Conservation (phyloP, 2,329 filamentous ascomycete genomes). For the Colletotrichum lini region DNA sequence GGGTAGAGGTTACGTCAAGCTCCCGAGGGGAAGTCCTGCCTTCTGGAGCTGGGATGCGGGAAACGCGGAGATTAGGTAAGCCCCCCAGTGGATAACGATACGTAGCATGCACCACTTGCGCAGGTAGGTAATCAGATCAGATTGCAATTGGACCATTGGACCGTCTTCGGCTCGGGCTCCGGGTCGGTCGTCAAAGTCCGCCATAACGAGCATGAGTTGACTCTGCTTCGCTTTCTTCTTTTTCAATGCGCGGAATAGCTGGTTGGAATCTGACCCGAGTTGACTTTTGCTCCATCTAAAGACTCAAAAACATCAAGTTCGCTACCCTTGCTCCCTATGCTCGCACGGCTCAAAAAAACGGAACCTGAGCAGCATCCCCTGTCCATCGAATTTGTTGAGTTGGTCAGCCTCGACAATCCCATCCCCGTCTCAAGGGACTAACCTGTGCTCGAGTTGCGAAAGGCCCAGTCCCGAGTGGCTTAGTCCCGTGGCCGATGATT, state of each 20-base stretch:
- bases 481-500: constrained; percentile 11
- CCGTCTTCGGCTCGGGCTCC: constrained; percentile 2
- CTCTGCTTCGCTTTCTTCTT: no score
- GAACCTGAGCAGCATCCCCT: constrained; percentile 18
- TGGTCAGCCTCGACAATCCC: constrained; percentile 6
- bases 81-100: background rate
- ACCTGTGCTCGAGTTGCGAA: background rate
- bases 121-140: background rate
- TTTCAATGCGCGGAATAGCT: no score
- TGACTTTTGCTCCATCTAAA: no score
- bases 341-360: background rate
- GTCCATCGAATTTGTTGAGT: constrained; percentile 34
- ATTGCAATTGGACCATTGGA: background rate
- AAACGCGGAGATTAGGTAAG: constrained; percentile 18
- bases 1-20: constrained; percentile 33
- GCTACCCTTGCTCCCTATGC: no score
- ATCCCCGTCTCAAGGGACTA: background rate
- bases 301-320: no score
- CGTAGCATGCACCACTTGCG: no score
- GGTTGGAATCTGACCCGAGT: no score
- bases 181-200: background rate
- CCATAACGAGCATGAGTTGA: background rate
- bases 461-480: background rate
- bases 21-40: constrained; percentile 7
- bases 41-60: background rate